phyloP scores from a whole-genome alignment of 192 early-diverging fungal genomes.

The Oehlia diaphana region DNA sequence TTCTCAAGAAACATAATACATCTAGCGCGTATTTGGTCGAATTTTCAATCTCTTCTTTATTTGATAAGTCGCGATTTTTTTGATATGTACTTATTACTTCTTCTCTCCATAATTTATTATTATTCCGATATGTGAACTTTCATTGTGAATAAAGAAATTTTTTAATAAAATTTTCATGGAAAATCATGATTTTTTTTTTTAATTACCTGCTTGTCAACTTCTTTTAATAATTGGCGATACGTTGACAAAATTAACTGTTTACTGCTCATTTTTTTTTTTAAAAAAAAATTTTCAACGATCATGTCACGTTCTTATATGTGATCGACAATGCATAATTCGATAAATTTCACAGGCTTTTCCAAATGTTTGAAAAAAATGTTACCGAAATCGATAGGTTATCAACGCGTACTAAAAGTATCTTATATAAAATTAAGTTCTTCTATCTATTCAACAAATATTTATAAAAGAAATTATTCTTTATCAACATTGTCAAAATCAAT shows the following conservation, averaged over 20 bases:
- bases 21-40: neutral
- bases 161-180: neutral
- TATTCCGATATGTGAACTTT: conserved; percentile 12
- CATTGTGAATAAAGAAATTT: neutral
- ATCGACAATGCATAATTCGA: too few relatives aligned
- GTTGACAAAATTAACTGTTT: neutral
- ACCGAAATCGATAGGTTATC: too few relatives aligned
- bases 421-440: neutral
- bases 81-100: conserved; percentile 3
- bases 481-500: neutral
- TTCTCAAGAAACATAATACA: conserved; percentile 15
- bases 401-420: too few relatives aligned
- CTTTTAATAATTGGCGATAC: conserved; percentile 20
- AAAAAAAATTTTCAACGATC: neutral
- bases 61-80: neutral
- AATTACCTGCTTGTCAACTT: conserved; percentile 10
- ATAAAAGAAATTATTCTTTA: neutral
- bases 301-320: too few relatives aligned
- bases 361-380: too few relatives aligned
- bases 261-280: neutral
- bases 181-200: neutral
- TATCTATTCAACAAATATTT: neutral
- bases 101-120: conserved; percentile 8
- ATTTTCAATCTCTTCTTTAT: neutral
- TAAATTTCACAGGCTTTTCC: too few relatives aligned